These are phyloP conservation scores for Bimuria novae-zelandiae DNA, from an alignment of 2,329 filamentous ascomycete genomes.

Conservation along the genomic window DNA sequence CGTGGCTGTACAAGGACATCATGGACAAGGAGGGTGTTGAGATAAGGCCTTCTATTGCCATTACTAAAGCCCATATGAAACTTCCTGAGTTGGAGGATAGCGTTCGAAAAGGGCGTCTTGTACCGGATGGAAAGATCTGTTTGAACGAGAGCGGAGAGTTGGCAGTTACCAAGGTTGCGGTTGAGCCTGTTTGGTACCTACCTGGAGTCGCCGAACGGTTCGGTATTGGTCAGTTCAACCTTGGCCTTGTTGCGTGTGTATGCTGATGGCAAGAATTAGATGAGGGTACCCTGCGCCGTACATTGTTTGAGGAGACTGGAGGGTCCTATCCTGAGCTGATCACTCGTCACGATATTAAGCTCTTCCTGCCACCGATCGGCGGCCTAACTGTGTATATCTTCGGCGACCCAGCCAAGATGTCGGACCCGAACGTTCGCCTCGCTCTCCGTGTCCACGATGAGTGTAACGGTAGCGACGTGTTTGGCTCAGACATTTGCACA, in stretches of 20 bases:
- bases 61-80: constrained; percentile 94
- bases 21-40: constrained; percentile 81
- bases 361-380: constrained; percentile 94
- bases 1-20: constrained; percentile 79
- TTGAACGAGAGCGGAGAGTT: constrained; percentile 85
- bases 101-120: constrained; percentile 75
- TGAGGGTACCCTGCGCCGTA: constrained; percentile 82
- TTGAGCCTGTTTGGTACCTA: constrained; percentile 76
- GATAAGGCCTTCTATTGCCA: constrained; percentile 86
- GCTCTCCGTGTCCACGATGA: constrained; percentile 85
- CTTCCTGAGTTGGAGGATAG: constrained; percentile 93
- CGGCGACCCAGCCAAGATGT: constrained; percentile 91
- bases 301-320: constrained; percentile 92
- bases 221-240: constrained; percentile 69
- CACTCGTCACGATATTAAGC: constrained; percentile 89
- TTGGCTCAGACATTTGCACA: constrained; percentile 97
- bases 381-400: constrained; percentile 97
- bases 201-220: constrained; percentile 81
- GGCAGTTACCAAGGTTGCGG: constrained; percentile 93
- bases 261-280: constrained; percentile 55
- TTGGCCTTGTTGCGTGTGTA: neutral
- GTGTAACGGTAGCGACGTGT: constrained; percentile 97
- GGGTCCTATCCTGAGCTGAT: constrained; percentile 97
- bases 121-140: constrained; percentile 85
- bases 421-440: constrained; percentile 77